Conservation (phyloP, 495 filamentous ascomycete genomes). For the Hyaloscypha hepaticicola region DNA sequence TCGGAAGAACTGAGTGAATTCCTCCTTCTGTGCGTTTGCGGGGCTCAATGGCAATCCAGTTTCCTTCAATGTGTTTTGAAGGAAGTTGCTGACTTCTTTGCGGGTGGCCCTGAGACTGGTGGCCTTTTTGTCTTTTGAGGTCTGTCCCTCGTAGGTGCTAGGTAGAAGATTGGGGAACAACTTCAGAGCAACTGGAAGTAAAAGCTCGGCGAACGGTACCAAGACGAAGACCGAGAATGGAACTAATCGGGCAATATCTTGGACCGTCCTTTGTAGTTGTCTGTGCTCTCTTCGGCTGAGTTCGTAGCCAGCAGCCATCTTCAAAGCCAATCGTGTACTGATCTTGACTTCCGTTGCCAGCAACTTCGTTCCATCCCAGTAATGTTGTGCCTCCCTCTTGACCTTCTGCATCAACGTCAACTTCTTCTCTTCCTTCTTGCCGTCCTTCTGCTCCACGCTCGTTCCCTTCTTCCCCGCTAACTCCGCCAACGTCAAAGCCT, state of each 20-base stretch:
- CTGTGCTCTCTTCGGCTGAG: constrained; percentile 89
- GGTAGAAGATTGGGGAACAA: constrained; percentile 96
- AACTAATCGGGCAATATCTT: constrained; percentile 88
- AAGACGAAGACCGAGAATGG: constrained; percentile 97
- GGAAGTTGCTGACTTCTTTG: constrained; percentile 90
- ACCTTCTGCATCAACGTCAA: constrained; percentile 87
- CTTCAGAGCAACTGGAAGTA: constrained; percentile 90
- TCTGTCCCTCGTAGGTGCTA: constrained; percentile 93
- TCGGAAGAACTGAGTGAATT: constrained; percentile 96
- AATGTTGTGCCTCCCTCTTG: constrained; percentile 88
- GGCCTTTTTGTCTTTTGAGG: constrained; percentile 84
- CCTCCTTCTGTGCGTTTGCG: constrained; percentile 85
- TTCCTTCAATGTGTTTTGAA: constrained; percentile 87
- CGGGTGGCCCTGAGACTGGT: constrained; percentile 78
- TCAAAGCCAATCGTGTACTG: constrained; percentile 83
- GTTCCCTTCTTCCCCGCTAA: constrained; percentile 43
- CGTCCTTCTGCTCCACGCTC: constrained; percentile 55
- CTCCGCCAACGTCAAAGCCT: constrained; percentile 45
- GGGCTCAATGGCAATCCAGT: constrained; percentile 85
- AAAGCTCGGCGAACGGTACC: constrained; percentile 91
- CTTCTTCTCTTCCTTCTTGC: constrained; percentile 81
- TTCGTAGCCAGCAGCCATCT: constrained; percentile 98
- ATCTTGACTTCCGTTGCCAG: constrained; percentile 91
- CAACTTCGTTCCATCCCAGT: constrained; percentile 99
- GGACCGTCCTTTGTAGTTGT: constrained; percentile 89